Conservation (phyloP, 2,329 filamentous ascomycete genomes). For the Ascochyta pisi region DNA sequence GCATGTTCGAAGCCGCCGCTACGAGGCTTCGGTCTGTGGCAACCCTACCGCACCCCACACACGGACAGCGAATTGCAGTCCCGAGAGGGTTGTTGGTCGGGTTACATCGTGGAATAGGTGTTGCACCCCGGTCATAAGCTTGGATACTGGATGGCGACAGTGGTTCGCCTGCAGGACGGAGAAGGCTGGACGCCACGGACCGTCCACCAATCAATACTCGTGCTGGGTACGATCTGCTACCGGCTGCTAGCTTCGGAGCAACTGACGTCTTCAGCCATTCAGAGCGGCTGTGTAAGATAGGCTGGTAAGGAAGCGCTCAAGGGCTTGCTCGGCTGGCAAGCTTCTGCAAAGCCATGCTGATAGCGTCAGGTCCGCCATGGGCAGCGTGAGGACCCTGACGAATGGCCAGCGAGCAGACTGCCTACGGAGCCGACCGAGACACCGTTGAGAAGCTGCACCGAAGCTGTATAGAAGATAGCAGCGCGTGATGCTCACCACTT, state of each 20-base stretch:
- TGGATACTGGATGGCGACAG: slow-evolving; percentile 37
- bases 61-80: slow-evolving; percentile 43
- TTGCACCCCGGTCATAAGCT: slow-evolving; percentile 33
- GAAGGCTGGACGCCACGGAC: slow-evolving; percentile 42
- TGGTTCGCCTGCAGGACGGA: slow-evolving; percentile 43
- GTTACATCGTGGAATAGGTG: slow-evolving; percentile 46
- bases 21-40: slow-evolving; percentile 46
- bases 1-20: slow-evolving; percentile 44
- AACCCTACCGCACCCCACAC: slow-evolving; percentile 46
- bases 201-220: slow-evolving; percentile 36
- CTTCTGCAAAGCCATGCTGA: slow-evolving; percentile 38
- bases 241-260: slow-evolving; percentile 45
- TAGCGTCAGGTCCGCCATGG: slow-evolving; percentile 35
- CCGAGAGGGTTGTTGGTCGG: slow-evolving; percentile 36
- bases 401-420: slow-evolving; percentile 28
- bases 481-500: slow-evolving; percentile 36
- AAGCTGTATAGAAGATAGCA: slow-evolving; percentile 45
- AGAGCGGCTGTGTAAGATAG: slow-evolving; percentile 28
- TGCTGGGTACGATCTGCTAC: slow-evolving; percentile 38
- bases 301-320: slow-evolving; percentile 27
- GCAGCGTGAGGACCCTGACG: slow-evolving; percentile 21
- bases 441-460: slow-evolving; percentile 43
- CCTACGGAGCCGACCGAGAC: slow-evolving; percentile 46
- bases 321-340: slow-evolving; percentile 34
- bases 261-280: slow-evolving; percentile 37